phyloP scores from a whole-genome alignment of 1,139 yeast genomes.

The Magnusiomyces magnusii region DNA sequence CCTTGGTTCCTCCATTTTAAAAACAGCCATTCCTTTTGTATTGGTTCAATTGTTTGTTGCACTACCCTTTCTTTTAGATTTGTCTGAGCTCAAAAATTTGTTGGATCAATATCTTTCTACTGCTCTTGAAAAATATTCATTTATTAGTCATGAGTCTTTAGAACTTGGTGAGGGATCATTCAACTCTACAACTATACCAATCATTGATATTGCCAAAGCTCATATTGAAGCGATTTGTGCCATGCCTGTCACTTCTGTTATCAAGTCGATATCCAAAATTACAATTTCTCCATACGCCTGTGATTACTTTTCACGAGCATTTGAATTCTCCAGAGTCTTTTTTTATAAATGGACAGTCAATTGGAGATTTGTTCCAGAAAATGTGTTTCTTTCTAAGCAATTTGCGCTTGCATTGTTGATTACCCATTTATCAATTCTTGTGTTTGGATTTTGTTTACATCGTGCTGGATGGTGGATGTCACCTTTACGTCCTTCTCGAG shows the following conservation, averaged over 20 bases:
- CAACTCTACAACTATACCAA: neutral
- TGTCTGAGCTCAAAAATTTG: neutral
- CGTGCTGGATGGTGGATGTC: constrained; percentile 6
- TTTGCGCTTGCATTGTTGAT: constrained; percentile 52
- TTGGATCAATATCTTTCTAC: neutral
- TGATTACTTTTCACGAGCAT: constrained; percentile 47
- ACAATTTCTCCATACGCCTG: constrained; percentile 18
- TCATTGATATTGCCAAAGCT: neutral
- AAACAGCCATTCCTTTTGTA: constrained; percentile 24
- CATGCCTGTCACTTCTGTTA: neutral
- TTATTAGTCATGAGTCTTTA: neutral
- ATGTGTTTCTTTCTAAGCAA: constrained; percentile 43
- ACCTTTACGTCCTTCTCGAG: constrained; percentile 1
- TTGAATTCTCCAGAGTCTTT: constrained; percentile 67
- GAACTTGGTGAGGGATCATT: neutral
- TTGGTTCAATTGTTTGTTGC: constrained; percentile 29
- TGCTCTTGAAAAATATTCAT: too few species aligned
- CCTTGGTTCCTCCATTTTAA: constrained; percentile 18
- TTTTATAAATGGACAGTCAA: constrained; percentile 86
- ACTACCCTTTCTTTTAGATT: constrained; percentile 23
- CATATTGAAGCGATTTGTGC: neutral
- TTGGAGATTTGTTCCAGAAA: constrained; percentile 72
- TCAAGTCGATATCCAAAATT: neutral
- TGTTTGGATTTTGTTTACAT: neutral
- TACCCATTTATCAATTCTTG: constrained; percentile 38